Evolutionary conservation across 495 filamentous ascomycete species (phyloP), one percentile per base, ranked within the genome.

Genomic region (Talaromyces stipitatus): DNA sequence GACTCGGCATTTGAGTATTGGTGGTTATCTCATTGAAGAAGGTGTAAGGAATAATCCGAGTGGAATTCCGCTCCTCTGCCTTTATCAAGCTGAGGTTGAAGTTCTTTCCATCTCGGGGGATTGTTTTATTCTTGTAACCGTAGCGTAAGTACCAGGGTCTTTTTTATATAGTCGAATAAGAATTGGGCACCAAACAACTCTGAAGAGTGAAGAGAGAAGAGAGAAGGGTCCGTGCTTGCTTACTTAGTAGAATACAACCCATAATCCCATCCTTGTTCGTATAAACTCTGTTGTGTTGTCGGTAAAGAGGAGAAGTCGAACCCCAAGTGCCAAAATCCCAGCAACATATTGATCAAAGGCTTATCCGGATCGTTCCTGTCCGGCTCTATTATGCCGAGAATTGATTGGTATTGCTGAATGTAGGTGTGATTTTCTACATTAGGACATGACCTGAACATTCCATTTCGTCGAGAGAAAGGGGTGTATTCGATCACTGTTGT

Each of bases 331-430:
- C 58, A 51, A 28, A 63, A 29, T 6, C 54, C 51, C 50, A 63
- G 57, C 4, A 57, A 22, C 0, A 28, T 18, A 22, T 59, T 64
- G 2, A 64, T 54, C 41, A 52, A 41, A 36, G 61, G 58, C 8
- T 14, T 32, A 12, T 47, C 53, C 1, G 33, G 1, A 41, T 64
- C 56, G 41, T 61, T 58, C 18, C 52, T 16, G 0, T 52, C 53
- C 32, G 52, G 22, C n/a, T 64, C 56, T 0, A 56, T 57, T 5
- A 64, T 59, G 27, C 53, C 53, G 11, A 64, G 29, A 12, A 64
- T n/a, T 11, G 59, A 59, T 4, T 53, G 4, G 8, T 7, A 61
- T 16, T 59, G 16, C 14, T 14, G 5, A 27, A 8, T 32, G 23
- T 30, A 30, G 7, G 23, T 52, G 11, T 30, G 23, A 14, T 52